Evolutionary conservation across 495 filamentous ascomycete genomes (phyloP), one percentile per base, ranked within the genome.

Genomic region (Daldinia decipiens): DNA sequence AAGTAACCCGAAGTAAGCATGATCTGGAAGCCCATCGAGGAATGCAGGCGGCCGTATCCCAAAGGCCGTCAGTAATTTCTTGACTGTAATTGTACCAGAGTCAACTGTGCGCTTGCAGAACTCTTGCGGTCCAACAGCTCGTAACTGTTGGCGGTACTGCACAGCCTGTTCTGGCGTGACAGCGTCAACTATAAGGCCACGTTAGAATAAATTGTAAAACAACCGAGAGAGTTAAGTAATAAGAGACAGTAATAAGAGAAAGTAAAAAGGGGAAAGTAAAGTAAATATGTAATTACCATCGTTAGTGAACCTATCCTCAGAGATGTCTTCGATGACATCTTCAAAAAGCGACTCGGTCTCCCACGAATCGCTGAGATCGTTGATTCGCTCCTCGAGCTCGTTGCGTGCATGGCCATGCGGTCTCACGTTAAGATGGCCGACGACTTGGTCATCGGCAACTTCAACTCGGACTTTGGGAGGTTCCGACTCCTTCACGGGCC

Each of bases 11-110:
- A 91, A 90, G 75, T 91, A 97, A 1, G 88, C 82, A n/a, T 90
- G 84, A 73, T 97, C 93, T 24, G 86, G 85, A 39, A 87, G 83
- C 26, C 88, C 91, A 24, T 95, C 91, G 21, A 97, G 82, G 76
- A 93, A 95, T 31, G 82, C 79, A 17, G 94, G 93, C 56, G 91
- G 90, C 32, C 86, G 78, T 65, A 97, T 89, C 54, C 92, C 91
- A 81, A 99, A 99, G n/a, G 95, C 95, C 5, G 93, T 95, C 68
- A 94, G 88, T 21, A 99, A 82, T 79, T 93, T 95, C 80, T 91
- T 92, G 24, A 91, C 92, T 1, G 91, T 88, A 65, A 95, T 87
- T 27, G 82, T 81, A 13, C 88, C 87, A 26, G 85, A 82, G 39
- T 88, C 87, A 61, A 98, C 85, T 11, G 91, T 94, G 64, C 89